Percentiles rank a stretch among this genome's conserved stretches.
Evolutionary conservation across 208 protist species (phyloP).

Genomic region (Angomonas ambiguus): DNA sequence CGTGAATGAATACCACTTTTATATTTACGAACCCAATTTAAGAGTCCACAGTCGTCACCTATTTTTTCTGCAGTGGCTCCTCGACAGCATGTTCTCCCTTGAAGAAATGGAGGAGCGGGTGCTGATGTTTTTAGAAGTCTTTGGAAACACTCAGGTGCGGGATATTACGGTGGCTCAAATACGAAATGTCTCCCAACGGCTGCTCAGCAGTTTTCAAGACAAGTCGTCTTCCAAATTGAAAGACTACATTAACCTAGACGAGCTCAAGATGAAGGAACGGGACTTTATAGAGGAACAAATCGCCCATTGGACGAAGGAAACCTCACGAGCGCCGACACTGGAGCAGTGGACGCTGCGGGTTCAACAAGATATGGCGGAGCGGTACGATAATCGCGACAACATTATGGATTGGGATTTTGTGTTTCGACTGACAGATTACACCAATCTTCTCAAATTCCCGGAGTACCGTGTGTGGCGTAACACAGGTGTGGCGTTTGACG

Average conservation of each 20-base stretch:
- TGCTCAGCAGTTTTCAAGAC: conserved; percentile 35
- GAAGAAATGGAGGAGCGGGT: conserved; percentile 87
- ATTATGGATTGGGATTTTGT: conserved; percentile 93
- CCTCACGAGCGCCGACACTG: conserved; percentile 42
- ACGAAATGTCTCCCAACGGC: conserved; percentile 57
- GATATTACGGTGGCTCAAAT: conserved; percentile 74
- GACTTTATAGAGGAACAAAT: conserved; percentile 88
- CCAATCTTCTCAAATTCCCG: conserved; percentile 80
- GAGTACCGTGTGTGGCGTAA: conserved; percentile 89
- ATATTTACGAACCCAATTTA: conserved; percentile 87
- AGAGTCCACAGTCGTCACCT: conserved; percentile 80
- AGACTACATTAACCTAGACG: conserved; percentile 39
- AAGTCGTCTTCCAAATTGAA: conserved; percentile 29
- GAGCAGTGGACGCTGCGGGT: conserved; percentile 62
- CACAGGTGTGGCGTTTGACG: conserved; percentile 83
- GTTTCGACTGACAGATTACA: conserved; percentile 80
- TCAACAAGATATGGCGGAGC: conserved; percentile 88
- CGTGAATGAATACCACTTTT: conserved; percentile 60
- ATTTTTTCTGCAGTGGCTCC: conserved; percentile 89
- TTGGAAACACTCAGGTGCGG: conserved; percentile 71
- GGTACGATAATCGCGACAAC: conserved; percentile 90
- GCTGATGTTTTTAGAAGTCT: conserved; percentile 88
- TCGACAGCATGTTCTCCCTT: conserved; percentile 84
- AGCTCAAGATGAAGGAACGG: conserved; percentile 84
- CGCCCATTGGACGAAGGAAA: conserved; percentile 61